These are phyloP conservation scores for Metarhizium humberi DNA, from an alignment of 2,329 filamentous ascomycete species.

Conservation along the genomic window DNA sequence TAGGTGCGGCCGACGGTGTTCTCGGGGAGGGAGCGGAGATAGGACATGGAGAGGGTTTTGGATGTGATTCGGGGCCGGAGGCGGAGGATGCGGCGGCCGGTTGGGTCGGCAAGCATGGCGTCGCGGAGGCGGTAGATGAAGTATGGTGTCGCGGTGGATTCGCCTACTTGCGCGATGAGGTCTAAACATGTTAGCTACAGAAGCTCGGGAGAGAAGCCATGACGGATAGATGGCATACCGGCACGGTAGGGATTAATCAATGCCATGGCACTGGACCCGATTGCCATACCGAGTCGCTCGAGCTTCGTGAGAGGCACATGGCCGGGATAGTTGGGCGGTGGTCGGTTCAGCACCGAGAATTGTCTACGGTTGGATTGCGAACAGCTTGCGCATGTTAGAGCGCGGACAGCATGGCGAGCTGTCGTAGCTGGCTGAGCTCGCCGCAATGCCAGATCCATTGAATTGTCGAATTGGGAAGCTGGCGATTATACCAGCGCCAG, in stretches of 20 bases:
- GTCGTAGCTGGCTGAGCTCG: conserved; percentile 12
- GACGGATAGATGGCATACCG: conserved; percentile 35
- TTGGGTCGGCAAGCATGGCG: conserved; percentile 77
- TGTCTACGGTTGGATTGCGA: conserved; percentile 10
- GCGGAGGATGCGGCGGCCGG: conserved; percentile 82
- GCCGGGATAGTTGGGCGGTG: conserved; percentile 78
- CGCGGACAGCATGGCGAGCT: conserved; percentile 10
- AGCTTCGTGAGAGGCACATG: conserved; percentile 78
- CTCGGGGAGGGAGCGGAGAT: conserved; percentile 61
- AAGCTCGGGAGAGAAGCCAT: not conserved
- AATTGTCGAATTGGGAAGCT: not conserved
- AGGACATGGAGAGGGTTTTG: conserved; percentile 53
- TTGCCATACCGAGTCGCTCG: conserved; percentile 64
- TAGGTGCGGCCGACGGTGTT: conserved; percentile 77
- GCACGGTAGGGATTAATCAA: conserved; percentile 70
- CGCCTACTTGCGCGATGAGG: conserved; percentile 87
- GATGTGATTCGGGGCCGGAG: conserved; percentile 85
- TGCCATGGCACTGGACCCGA: conserved; percentile 54
- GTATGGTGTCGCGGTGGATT: conserved; percentile 88
- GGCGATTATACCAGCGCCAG: no score
- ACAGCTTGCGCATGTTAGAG: conserved; percentile 1
- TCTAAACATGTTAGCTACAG: conserved; percentile 40
- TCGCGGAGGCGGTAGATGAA: conserved; percentile 88
- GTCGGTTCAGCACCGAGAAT: conserved; percentile 81
- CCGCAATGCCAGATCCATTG: conserved; percentile 17